Evolutionary conservation across 805 yeast genomes (phyloP).

Genomic region (Ogataea saltuana): DNA sequence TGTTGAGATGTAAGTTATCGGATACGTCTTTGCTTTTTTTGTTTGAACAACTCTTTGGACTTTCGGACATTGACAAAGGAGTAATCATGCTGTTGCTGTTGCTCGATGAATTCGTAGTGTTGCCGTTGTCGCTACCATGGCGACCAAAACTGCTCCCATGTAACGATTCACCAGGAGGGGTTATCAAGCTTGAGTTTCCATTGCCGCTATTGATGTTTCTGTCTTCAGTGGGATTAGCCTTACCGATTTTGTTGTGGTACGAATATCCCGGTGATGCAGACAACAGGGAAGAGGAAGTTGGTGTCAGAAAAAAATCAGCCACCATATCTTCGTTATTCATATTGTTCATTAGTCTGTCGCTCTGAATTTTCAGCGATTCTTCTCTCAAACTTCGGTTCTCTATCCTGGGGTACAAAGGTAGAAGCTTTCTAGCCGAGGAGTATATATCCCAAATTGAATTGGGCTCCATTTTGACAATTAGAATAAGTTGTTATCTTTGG

Average conservation of each 20-base stretch:
- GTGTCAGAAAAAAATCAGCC: constrained; percentile 24
- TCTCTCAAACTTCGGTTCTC: constrained; percentile 35
- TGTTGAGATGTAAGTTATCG: constrained; percentile 20
- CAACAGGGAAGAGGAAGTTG: constrained; percentile 17
- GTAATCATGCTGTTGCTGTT: constrained; percentile 18
- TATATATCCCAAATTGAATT: constrained; percentile 40
- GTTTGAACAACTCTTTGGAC: constrained; percentile 17
- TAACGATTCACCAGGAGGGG: constrained; percentile 29
- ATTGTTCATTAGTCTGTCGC: constrained; percentile 8
- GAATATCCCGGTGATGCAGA: constrained; percentile 18
- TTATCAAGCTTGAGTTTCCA: constrained; percentile 20
- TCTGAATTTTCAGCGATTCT: constrained; percentile 30
- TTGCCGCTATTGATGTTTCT: neutral
- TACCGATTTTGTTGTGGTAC: constrained; percentile 6
- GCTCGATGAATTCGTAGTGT: neutral
- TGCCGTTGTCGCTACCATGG: constrained; percentile 8
- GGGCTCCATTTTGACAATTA: constrained; percentile 24
- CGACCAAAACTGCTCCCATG: constrained; percentile 8
- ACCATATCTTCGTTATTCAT: constrained; percentile 17
- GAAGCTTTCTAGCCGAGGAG: constrained; percentile 33
- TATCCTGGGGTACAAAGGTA: constrained; percentile 37
- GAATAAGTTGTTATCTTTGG: too few species aligned
- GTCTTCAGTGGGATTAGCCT: neutral
- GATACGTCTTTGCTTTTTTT: constrained; percentile 8
- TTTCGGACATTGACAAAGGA: constrained; percentile 28